A percentile compares a stretch with the other conserved stretches of the same genome.
These are phyloP conservation scores for Diplogelasinospora grovesii DNA, from an alignment of 495 filamentous ascomycete species.

Conservation along the genomic window DNA sequence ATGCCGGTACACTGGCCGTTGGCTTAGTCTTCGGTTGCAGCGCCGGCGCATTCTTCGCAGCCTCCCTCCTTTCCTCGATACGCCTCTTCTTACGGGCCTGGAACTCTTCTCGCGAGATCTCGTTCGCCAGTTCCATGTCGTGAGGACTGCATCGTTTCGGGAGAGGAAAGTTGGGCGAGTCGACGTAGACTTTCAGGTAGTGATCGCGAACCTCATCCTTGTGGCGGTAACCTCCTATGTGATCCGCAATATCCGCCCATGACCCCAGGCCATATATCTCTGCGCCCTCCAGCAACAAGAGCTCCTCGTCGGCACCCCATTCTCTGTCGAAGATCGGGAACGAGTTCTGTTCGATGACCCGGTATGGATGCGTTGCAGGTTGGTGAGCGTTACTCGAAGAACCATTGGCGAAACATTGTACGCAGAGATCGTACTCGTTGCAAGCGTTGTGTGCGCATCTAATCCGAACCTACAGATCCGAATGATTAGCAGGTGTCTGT, in stretches of 20 bases:
- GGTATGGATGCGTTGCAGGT: slow-evolving; percentile 75
- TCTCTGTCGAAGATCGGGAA: slow-evolving; percentile 92
- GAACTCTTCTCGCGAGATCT: slow-evolving; percentile 84
- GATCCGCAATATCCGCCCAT: slow-evolving; percentile 96
- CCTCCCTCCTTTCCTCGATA: slow-evolving; percentile 88
- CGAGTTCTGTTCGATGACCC: slow-evolving; percentile 96
- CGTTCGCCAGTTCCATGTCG: slow-evolving; percentile 66
- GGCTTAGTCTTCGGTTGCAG: slow-evolving; percentile 91
- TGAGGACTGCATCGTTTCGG: slow-evolving; percentile 75
- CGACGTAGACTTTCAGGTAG: slow-evolving; percentile 80
- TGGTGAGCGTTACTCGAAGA: slow-evolving; percentile 72
- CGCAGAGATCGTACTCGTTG: slow-evolving; percentile 94
- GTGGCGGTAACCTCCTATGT: slow-evolving; percentile 87
- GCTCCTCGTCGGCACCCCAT: slow-evolving; percentile 96
- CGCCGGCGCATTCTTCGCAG: slow-evolving; percentile 73
- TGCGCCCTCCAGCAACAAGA: slow-evolving; percentile 87
- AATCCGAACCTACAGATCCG: slow-evolving; percentile 69
- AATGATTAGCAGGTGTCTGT: slow-evolving; percentile 9
- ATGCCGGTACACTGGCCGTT: slow-evolving; percentile 85
- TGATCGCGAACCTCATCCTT: slow-evolving; percentile 95
- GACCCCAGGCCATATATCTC: slow-evolving; percentile 96
- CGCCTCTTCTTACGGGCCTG: slow-evolving; percentile 88
- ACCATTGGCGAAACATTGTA: slow-evolving; percentile 84
- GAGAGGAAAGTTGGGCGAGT: slow-evolving; percentile 76
- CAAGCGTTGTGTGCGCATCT: slow-evolving; percentile 77